Conservation (phyloP, 1,139 yeast genomes). For the Tardiomyces digboiensis region DNA sequence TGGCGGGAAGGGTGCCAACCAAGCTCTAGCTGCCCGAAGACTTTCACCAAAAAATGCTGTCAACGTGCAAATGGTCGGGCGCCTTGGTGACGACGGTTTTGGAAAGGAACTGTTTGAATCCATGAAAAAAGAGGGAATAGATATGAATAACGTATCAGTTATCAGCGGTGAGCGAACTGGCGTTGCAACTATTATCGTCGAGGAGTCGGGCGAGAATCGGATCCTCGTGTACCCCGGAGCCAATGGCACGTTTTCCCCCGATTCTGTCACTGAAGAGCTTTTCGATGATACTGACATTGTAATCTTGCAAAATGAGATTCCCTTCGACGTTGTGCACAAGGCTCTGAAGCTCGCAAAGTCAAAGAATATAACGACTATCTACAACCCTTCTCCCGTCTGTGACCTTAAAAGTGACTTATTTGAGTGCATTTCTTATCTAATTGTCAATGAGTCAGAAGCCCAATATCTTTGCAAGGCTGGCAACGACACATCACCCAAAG, state of each 20-base stretch:
- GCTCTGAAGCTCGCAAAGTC: constrained; percentile 49
- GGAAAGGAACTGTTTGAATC: constrained; percentile 52
- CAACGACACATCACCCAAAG: constrained; percentile 8
- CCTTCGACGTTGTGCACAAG: constrained; percentile 32
- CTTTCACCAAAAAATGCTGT: constrained; percentile 24
- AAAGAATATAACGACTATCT: constrained; percentile 42
- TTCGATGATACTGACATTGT: constrained; percentile 16
- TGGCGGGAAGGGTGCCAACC: constrained; percentile 96
- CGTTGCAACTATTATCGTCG: constrained; percentile 80
- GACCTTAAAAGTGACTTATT: constrained; percentile 31
- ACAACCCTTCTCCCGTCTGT: constrained; percentile 83
- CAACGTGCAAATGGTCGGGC: constrained; percentile 66
- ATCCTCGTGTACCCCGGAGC: constrained; percentile 85
- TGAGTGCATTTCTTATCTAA: constrained; percentile 48
- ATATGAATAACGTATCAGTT: constrained; percentile 37
- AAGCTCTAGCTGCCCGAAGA: constrained; percentile 70
- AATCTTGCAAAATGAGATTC: constrained; percentile 34
- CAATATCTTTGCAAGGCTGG: constrained; percentile 5
- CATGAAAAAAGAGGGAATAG: constrained; percentile 42
- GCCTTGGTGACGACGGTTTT: constrained; percentile 70
- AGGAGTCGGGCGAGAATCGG: constrained; percentile 77
- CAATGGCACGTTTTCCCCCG: constrained; percentile 47
- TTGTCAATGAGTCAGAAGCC: constrained; percentile 86
- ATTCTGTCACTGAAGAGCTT: constrained; percentile 30
- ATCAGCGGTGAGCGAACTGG: constrained; percentile 48